Evolutionary conservation across 345 rosid species (phyloP).

Genomic region (Dipteronia dyeriana): DNA sequence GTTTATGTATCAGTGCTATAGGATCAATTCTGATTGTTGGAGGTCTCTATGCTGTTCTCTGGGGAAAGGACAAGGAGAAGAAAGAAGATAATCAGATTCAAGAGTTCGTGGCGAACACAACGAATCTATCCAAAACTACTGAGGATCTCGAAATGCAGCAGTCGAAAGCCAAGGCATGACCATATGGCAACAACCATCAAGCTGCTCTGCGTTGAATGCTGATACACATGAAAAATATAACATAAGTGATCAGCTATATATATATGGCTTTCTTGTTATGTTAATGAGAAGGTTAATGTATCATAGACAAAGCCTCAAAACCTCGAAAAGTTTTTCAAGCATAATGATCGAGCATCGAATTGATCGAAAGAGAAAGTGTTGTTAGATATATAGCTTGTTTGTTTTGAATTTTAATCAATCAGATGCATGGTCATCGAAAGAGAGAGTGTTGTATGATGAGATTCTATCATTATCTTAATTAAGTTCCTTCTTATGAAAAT

Average conservation of each 20-base stretch:
- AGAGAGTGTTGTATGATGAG: not conserved
- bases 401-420: not conserved
- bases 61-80: constrained; percentile 83
- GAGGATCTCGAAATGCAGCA: constrained; percentile 45
- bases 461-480: too few relatives aligned
- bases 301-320: too few relatives aligned
- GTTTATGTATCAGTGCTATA: constrained; percentile 41
- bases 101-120: constrained; percentile 4
- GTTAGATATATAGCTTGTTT: not conserved
- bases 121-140: constrained; percentile 7
- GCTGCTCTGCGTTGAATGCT: not conserved
- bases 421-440: not conserved
- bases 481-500: not conserved
- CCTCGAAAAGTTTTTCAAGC: not conserved
- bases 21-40: constrained; percentile 72
- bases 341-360: not conserved
- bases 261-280: too few relatives aligned
- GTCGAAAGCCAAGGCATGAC: not conserved
- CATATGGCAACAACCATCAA: constrained; percentile 6
- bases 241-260: not conserved
- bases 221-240: not conserved
- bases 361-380: not conserved
- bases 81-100: not conserved
- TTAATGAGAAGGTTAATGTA: too few relatives aligned
- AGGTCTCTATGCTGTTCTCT: constrained; percentile 78